Percentiles rank a stretch among this genome's conserved stretches.
Conservation (phyloP, 2,329 filamentous ascomycete species). For the Teratosphaeria nubilosa region DNA sequence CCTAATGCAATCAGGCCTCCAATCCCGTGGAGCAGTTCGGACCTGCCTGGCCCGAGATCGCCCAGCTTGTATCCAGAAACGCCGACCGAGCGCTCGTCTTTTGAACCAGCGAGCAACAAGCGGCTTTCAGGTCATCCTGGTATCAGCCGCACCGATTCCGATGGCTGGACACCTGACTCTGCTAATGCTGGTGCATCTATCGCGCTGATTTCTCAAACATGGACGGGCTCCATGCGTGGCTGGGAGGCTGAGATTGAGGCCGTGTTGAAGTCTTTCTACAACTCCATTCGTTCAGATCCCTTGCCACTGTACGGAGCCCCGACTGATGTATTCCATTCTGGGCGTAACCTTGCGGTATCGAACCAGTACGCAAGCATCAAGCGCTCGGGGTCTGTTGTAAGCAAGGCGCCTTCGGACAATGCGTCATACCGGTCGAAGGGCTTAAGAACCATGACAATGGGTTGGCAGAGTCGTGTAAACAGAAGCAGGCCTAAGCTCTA, state of each 20-base stretch:
- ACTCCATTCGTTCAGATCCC: conserved; percentile 76
- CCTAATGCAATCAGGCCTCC: conserved; percentile 13
- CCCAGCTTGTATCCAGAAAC: conserved; percentile 1
- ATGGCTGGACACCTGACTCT: conserved; percentile 26
- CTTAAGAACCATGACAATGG: conserved; percentile 50
- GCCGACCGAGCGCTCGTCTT: conserved; percentile 16
- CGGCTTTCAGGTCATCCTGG: conserved; percentile 35
- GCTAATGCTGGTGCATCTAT: conserved; percentile 49
- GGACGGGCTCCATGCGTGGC: conserved; percentile 61
- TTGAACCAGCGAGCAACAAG: conserved; percentile 28
- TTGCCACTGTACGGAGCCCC: conserved; percentile 73
- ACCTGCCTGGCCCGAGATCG: conserved; percentile 2
- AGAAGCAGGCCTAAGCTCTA: conserved; percentile 70
- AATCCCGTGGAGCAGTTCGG: conserved; percentile 23
- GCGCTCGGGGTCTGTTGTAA: conserved; percentile 80
- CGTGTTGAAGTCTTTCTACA: conserved; percentile 88
- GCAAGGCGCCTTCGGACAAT: conserved; percentile 82
- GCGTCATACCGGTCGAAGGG: conserved; percentile 58
- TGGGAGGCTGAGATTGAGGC: conserved; percentile 87
- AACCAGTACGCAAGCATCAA: conserved; percentile 44
- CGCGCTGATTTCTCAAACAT: conserved; percentile 66
- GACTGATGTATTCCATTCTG: conserved; percentile 26
- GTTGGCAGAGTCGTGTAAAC: conserved; percentile 71
- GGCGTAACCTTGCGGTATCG: conserved; percentile 54
- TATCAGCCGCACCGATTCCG: conserved; percentile 23